Evolutionary conservation across 768 basidiomycete genomes (phyloP).

Genomic region (Dendrothele bispora): DNA sequence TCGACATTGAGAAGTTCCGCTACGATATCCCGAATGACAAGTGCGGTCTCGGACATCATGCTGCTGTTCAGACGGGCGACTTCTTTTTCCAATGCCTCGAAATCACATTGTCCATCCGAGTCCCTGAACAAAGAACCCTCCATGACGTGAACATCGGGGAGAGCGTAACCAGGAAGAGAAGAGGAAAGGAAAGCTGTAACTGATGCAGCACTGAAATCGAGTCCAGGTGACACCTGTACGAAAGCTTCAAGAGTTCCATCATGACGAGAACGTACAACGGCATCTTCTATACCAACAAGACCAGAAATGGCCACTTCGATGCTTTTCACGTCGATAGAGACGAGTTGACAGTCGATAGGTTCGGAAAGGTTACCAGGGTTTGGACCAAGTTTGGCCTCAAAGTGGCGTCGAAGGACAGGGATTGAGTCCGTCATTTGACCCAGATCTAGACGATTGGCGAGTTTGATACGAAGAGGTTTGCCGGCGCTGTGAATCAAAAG

Average conservation of each 20-base stretch:
- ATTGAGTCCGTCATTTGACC: conserved; percentile 32
- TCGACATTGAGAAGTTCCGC: conserved; percentile 31
- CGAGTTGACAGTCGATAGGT: conserved; percentile 35
- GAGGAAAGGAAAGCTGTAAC: conserved; percentile 19
- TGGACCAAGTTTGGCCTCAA: conserved; percentile 32
- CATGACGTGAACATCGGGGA: conserved; percentile 38
- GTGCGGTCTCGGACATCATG: conserved; percentile 27
- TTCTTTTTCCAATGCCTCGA: conserved; percentile 26
- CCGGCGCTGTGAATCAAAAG: conserved; percentile 33
- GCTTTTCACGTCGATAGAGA: conserved; percentile 23
- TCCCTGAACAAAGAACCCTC: conserved; percentile 18
- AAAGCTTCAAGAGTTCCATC: conserved; percentile 37
- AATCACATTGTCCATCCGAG: conserved; percentile 28
- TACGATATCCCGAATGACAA: conserved; percentile 34
- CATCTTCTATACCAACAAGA: conserved; percentile 31
- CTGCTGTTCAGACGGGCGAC: conserved; percentile 18
- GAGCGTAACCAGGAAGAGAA: conserved; percentile 35
- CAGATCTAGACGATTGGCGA: conserved; percentile 39
- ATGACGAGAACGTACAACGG: conserved; percentile 26
- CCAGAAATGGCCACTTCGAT: conserved; percentile 26
- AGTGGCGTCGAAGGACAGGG: conserved; percentile 36
- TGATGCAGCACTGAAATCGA: conserved; percentile 17
- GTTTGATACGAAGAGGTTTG: conserved; percentile 43
- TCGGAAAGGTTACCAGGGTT: conserved; percentile 30
- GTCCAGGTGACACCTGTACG: conserved; percentile 23